Evolutionary conservation across 2,329 filamentous ascomycete species (phyloP).

Genomic region (Curvularia eragrostidis): DNA sequence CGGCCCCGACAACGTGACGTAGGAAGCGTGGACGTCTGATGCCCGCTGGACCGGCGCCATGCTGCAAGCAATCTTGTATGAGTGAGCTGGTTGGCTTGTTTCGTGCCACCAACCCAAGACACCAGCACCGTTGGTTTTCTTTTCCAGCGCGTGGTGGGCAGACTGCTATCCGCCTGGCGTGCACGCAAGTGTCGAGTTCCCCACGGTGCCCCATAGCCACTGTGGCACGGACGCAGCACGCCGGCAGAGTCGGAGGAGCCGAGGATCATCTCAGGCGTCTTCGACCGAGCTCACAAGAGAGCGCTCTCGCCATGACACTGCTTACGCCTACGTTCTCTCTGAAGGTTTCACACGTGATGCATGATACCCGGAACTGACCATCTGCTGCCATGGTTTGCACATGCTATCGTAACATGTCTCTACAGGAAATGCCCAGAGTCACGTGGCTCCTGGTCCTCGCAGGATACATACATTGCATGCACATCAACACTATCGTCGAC

Average conservation of each 20-base stretch:
- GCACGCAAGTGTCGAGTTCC: slow-evolving; percentile 10
- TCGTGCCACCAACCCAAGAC: not conserved
- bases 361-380: not conserved
- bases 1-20: slow-evolving; percentile 14
- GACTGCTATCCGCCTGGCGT: slow-evolving; percentile 1
- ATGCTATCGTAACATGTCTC: not conserved
- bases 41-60: slow-evolving; percentile 19
- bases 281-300: slow-evolving; percentile 7
- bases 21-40: slow-evolving; percentile 1
- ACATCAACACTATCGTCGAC: not conserved
- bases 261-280: slow-evolving; percentile 3
- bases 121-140: not conserved
- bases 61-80: not conserved
- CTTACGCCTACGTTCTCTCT: slow-evolving; percentile 32
- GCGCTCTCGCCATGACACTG: not conserved
- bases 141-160: slow-evolving; percentile 1
- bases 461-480: not conserved
- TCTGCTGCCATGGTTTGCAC: not conserved
- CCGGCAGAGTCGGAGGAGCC: slow-evolving; percentile 12
- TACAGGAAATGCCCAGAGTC: not conserved
- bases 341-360: slow-evolving; percentile 1
- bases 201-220: slow-evolving; percentile 10
- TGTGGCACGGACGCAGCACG: slow-evolving; percentile 11
- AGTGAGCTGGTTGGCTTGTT: not conserved
- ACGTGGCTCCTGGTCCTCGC: not conserved